Evolutionary conservation across 768 basidiomycete species (phyloP).

Genomic region (Amanita rimosa): DNA sequence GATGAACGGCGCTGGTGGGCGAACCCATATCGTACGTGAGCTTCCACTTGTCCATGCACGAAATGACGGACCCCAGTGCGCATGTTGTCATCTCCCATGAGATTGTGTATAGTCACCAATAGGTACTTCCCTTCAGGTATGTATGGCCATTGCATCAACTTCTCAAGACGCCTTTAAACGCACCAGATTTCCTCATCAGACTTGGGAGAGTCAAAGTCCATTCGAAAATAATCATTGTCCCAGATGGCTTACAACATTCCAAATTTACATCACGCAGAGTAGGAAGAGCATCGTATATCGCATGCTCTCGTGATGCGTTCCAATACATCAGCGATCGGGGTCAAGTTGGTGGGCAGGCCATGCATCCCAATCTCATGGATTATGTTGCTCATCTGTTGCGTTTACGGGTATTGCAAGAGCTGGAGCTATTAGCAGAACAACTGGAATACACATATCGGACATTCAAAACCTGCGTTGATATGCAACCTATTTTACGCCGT

Average conservation of each 20-base stretch:
- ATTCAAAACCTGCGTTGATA: conserved; percentile 12
- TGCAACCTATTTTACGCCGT: conserved; percentile 37
- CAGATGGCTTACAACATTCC: conserved; percentile 58
- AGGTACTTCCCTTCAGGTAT: conserved; percentile 48
- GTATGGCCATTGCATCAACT: conserved; percentile 6
- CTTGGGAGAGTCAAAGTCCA: conserved; percentile 38
- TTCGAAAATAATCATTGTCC: conserved; percentile 18
- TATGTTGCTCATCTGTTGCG: conserved; percentile 62
- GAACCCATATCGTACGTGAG: conserved; percentile 59
- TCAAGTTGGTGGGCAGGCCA: neutral
- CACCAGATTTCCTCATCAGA: conserved; percentile 56
- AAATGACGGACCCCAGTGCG: conserved; percentile 9
- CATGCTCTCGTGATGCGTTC: conserved; percentile 48
- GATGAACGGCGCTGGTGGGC: conserved; percentile 61
- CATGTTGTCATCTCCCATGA: conserved; percentile 58
- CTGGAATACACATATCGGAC: conserved; percentile 19
- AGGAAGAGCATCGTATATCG: conserved; percentile 38
- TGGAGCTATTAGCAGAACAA: conserved; percentile 43
- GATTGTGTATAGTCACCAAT: conserved; percentile 39
- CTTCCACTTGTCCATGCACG: conserved; percentile 9
- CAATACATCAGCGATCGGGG: conserved; percentile 24
- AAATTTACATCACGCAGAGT: conserved; percentile 39
- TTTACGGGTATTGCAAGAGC: conserved; percentile 64
- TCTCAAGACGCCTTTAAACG: neutral
- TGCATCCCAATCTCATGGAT: conserved; percentile 33